phyloP scores from a whole-genome alignment of 306 rosid species.

The Purshia tridentata region DNA sequence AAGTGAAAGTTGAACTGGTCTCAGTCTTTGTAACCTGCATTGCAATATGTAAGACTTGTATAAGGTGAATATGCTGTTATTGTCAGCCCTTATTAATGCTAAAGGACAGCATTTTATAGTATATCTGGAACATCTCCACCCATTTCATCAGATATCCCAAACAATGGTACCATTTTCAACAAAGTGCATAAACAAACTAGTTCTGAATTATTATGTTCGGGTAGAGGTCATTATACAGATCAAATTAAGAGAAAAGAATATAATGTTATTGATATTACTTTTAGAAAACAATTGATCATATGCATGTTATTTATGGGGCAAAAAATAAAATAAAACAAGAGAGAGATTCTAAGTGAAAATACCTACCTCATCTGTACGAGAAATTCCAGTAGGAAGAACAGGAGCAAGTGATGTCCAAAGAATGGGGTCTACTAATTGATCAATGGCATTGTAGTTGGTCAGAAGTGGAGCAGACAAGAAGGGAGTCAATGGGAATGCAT shows the following conservation, averaged over 20 bases:
- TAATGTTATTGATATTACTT: neutral
- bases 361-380: conserved; percentile 84
- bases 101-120: neutral
- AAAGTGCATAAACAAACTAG: neutral
- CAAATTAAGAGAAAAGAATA: neutral
- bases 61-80: too few relatives aligned
- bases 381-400: conserved; percentile 62
- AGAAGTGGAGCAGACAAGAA: conserved; percentile 84
- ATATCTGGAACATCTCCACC: neutral
- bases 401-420: conserved; percentile 91
- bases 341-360: conserved; percentile 3
- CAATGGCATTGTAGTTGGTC: conserved; percentile 70
- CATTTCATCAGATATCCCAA: neutral
- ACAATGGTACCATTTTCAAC: neutral
- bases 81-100: neutral
- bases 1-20: conserved; percentile 61
- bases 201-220: neutral
- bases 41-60: conserved; percentile 10
- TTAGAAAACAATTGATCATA: neutral
- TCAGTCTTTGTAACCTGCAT: conserved; percentile 89
- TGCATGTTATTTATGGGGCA: neutral
- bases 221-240: neutral
- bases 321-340: neutral
- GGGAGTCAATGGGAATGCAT: conserved; percentile 64
- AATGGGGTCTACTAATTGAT: conserved; percentile 81